Evolutionary conservation across 768 basidiomycete genomes (phyloP), one percentile per base, ranked within the genome.

Genomic region (Thelephora aurantiotincta): DNA sequence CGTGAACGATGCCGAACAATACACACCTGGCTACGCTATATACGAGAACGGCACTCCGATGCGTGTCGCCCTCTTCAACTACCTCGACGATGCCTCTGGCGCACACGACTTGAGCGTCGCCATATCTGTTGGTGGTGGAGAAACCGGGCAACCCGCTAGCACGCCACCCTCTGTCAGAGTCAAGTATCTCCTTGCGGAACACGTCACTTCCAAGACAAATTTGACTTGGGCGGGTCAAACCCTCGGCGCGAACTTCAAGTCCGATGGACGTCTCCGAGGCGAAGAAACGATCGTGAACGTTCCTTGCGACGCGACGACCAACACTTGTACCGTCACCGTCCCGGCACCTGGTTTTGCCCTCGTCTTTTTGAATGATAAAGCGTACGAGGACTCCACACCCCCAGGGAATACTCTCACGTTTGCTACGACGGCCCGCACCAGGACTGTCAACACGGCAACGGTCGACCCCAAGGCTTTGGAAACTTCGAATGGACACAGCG

Each of bases 271-370:
- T 41, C 58, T 70, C 18, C 55, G 60, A 36, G 67, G 67, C 43
- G 50, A 54, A 5, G 52, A 59, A 35, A 43, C 51, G 14, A 66
- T 68, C 9, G 47, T 60, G 23, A 66, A 61, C 2, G 60, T 71
- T 33, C 47, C 52, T 3, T 73, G 70, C 54, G 60, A 65, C 41
- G 60, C 65, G 38, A 55, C 58, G 5, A 62, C 63, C 48, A 73
- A 75, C 54, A 65, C 65, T 0, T 89, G 87, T 61, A 51, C 60
- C 22, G 65, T 89, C 45, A 68, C 67, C 11, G 74, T 89, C 33
- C 71, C 74, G 36, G 81, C 84, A 2, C 86, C 88, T 0, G 76
- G 75, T 33, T 77, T 82, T 54, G 84, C 84, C 2, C 68, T 90
- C 44, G 82, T 89, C 47, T 87, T 84, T 69, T 64, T 89, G 36